These are phyloP conservation scores for Purpureocillium lavendulum DNA, from an alignment of 2,329 filamentous ascomycete species.

Conservation along the genomic window DNA sequence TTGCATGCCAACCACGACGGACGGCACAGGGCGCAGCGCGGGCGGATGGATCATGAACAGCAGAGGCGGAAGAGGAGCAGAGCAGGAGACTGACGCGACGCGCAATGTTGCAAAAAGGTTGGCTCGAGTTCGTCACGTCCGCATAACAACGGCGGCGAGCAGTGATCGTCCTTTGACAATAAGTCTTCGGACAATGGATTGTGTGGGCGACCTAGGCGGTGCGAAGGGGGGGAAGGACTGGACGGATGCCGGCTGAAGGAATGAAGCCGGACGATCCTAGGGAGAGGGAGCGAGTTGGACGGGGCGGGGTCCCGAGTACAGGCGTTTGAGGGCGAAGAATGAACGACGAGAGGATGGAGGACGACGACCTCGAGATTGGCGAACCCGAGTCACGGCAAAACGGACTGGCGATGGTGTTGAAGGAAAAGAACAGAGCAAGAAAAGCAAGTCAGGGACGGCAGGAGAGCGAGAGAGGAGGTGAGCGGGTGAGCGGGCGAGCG, in stretches of 20 bases:
- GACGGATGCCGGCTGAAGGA: slow-evolving; percentile 28
- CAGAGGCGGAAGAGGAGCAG: too few relatives aligned
- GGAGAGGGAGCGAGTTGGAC: slow-evolving; percentile 11
- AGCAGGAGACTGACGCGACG: too few relatives aligned
- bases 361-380: too few relatives aligned
- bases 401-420: neutral
- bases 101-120: too few relatives aligned
- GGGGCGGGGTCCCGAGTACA: slow-evolving; percentile 8
- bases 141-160: too few relatives aligned
- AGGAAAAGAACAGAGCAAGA: slow-evolving; percentile 1
- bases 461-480: neutral
- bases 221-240: slow-evolving; percentile 19
- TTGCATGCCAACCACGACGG: too few relatives aligned
- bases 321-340: slow-evolving; percentile 9
- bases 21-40: too few relatives aligned
- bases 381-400: too few relatives aligned
- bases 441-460: slow-evolving; percentile 3
- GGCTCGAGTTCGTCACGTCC: too few relatives aligned
- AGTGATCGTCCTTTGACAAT: too few relatives aligned
- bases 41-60: too few relatives aligned
- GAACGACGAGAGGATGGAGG: slow-evolving; percentile 1
- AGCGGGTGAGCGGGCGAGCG: neutral
- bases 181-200: neutral
- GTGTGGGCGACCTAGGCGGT: slow-evolving; percentile 3
- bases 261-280: slow-evolving; percentile 21